Evolutionary conservation across 2,329 filamentous ascomycete genomes (phyloP).

Genomic region (Trichoderma cornu-damae): DNA sequence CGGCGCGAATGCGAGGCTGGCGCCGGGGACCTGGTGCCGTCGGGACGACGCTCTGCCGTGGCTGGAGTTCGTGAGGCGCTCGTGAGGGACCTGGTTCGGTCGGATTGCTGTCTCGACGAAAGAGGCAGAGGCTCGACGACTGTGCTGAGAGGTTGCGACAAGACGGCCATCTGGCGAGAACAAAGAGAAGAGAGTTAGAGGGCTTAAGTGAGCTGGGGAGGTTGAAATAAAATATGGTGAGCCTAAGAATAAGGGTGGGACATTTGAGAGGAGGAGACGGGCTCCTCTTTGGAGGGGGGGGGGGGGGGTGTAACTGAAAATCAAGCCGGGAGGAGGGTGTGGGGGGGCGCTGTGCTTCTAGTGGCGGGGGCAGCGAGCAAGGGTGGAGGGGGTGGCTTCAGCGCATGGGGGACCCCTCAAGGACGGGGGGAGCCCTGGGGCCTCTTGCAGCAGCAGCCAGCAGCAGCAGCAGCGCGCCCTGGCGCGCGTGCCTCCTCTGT

Average conservation of each 20-base stretch:
- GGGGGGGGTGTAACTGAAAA: conserved; percentile 16
- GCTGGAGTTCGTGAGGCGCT: background rate
- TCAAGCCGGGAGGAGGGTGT: too few species aligned
- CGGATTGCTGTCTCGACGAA: conserved; percentile 21
- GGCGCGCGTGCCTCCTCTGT: too few species aligned
- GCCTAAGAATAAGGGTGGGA: too few species aligned
- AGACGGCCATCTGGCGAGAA: conserved; percentile 44
- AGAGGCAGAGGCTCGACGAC: conserved; percentile 28
- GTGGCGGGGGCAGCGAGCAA: background rate
- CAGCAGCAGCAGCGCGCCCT: too few species aligned
- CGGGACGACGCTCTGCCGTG: conserved; percentile 13
- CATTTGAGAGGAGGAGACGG: conserved; percentile 20
- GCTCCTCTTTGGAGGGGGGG: background rate
- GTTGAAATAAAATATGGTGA: conserved; percentile 33
- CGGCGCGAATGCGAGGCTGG: conserved; percentile 23
- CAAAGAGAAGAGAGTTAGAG: conserved; percentile 30
- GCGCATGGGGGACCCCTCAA: conserved; percentile 7
- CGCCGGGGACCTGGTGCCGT: conserved; percentile 13
- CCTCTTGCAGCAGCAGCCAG: background rate
- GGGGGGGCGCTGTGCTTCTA: too few species aligned
- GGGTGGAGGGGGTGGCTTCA: too few species aligned
- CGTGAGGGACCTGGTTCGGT: conserved; percentile 21
- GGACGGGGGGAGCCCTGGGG: conserved; percentile 1
- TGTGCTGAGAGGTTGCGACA: conserved; percentile 34
- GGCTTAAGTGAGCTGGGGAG: conserved; percentile 29